Percentiles rank a stretch among this genome's conserved stretches.
Conservation (phyloP, 164 flowering plant genomes). For the Litsea cubeba region DNA sequence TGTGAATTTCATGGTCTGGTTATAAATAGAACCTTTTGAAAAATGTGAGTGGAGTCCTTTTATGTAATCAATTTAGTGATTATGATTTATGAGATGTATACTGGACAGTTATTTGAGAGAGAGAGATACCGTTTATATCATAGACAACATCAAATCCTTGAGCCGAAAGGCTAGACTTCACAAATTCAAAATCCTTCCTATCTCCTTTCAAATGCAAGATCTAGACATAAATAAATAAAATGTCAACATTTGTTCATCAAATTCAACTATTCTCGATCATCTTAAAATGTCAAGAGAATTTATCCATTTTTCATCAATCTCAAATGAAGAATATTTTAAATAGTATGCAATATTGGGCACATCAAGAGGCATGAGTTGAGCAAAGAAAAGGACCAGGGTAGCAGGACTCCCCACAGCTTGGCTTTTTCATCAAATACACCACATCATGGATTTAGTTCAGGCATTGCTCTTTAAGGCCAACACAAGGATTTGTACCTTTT, state of each 20-base stretch:
- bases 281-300: too few relatives aligned
- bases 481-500: too few relatives aligned
- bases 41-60: background rate
- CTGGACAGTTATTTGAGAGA: too few relatives aligned
- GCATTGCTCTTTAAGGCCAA: too few relatives aligned
- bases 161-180: constrained; percentile 77
- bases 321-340: background rate
- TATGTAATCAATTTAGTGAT: background rate
- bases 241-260: background rate
- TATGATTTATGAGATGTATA: background rate
- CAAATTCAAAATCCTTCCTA: constrained; percentile 84
- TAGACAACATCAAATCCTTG: constrained; percentile 93
- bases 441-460: background rate
- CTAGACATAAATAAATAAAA: constrained; percentile 25
- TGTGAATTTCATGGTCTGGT: too few relatives aligned
- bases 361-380: background rate
- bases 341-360: background rate
- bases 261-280: background rate
- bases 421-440: background rate
- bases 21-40: background rate
- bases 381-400: too few relatives aligned
- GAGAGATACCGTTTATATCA: constrained; percentile 72
- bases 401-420: too few relatives aligned
- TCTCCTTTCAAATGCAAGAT: constrained; percentile 97
- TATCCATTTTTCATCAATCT: background rate